Conservation (phyloP, 805 yeast species). For the Kodamaea lidongshanica region DNA sequence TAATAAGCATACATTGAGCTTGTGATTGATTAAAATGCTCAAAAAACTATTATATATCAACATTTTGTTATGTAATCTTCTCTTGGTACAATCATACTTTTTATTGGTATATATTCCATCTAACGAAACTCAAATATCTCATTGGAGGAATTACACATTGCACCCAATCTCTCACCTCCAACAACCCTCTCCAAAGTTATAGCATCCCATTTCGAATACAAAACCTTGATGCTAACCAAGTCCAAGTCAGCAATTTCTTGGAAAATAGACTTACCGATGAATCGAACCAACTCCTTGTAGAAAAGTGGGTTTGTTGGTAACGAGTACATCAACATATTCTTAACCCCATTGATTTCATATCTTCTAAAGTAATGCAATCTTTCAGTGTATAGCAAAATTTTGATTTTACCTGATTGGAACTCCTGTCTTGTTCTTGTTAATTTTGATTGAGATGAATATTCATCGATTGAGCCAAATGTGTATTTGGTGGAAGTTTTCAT, state of each 20-base stretch:
- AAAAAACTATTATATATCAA: no score
- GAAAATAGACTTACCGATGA: slow-evolving; percentile 58
- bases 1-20: no score
- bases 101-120: no score
- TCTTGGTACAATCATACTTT: no score
- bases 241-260: slow-evolving; percentile 45
- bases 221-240: slow-evolving; percentile 44
- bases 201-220: slow-evolving; percentile 78
- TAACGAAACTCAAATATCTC: slow-evolving; percentile 68
- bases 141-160: slow-evolving; percentile 59
- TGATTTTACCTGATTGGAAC: slow-evolving; percentile 56
- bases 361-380: slow-evolving; percentile 90
- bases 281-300: slow-evolving; percentile 68
- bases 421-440: slow-evolving; percentile 63
- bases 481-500: slow-evolving; percentile 57
- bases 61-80: no score
- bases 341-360: slow-evolving; percentile 78
- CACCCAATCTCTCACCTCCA: slow-evolving; percentile 67
- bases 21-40: no score
- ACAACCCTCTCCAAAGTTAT: slow-evolving; percentile 75
- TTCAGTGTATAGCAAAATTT: slow-evolving; percentile 83
- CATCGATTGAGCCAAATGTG: slow-evolving; percentile 69
- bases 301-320: slow-evolving; percentile 81
- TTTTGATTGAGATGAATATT: slow-evolving; percentile 71
- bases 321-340: slow-evolving; percentile 73